Base-by-base conservation (phyloP, 768 basidiomycete species). In the Psilocybe sp. region DNA sequence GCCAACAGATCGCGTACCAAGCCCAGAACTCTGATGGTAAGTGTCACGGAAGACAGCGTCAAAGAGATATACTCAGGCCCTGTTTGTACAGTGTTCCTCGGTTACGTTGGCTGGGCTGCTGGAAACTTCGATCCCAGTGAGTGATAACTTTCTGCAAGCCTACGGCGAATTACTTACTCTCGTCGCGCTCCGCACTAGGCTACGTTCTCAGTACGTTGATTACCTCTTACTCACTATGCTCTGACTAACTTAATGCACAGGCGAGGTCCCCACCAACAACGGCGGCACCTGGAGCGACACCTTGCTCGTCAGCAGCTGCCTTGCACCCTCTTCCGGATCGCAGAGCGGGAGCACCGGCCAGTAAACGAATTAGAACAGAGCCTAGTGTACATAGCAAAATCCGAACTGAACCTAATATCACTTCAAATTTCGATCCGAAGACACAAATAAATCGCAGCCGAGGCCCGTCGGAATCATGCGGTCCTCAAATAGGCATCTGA, bases 71-170 rank as follows among this genome's bases (percentile, higher is more conserved):
- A 31, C 20, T 49, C 15, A 40, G 3, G 13, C 16, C 8, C 20
- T 39, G 14, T 15, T 44, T 50, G 4, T 40, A 2, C 33, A 78
- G 77, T 77, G 6, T 70, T 77, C 63, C 65, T 81, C 15, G 82
- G 82, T 19, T 82, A 79, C 59, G 62, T 77, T 23, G 75, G 78
- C 33, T 84, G 81, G 82, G 69, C 76, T 16, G 81, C 80, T 15
- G 81, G 82, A 14, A 74, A 75, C 54, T 82, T 84, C 58, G 62
- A 62, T 50, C 60, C 68, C 6, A 60, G 59, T 60, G 23, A 47
- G 56, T 50, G 37, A 4, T 32, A 46, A 11, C 19, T 5, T 35
- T 34, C 46, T 40, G 16, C 8, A 13, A 12, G 34, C 9, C 10
- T 11, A 14, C 5, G 19, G 18, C 23, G 2, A 46, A 13, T 10